Evolutionary conservation across 108 stramenopile genomes (phyloP).

Genomic region (Parietichytrium sp.): DNA sequence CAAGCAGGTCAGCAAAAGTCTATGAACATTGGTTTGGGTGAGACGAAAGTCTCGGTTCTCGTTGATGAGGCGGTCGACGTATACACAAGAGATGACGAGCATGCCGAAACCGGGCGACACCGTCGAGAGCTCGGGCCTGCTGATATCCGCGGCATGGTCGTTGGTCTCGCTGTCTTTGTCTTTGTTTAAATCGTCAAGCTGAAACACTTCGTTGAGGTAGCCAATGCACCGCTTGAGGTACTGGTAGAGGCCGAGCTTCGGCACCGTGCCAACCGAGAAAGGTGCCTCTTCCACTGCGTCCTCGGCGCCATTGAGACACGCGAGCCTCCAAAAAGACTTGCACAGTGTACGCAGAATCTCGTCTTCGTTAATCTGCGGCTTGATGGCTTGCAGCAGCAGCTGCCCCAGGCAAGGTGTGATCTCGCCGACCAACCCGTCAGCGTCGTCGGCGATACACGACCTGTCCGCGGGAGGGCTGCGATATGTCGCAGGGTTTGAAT

Average conservation of each 20-base stretch:
- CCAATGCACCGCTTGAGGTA: neutral
- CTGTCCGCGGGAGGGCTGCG: no score
- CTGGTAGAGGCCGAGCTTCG: slow-evolving; percentile 22
- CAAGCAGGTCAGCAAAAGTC: neutral
- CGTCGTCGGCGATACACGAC: no score
- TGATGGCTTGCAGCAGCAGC: no score
- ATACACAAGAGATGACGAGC: neutral
- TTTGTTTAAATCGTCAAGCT: no score
- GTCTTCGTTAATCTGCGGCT: neutral
- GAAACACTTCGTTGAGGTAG: slow-evolving; percentile 36
- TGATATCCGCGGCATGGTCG: neutral
- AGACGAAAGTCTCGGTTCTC: neutral
- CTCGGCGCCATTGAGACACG: neutral
- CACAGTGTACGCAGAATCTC: neutral
- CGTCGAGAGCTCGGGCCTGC: no score
- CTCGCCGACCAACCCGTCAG: no score
- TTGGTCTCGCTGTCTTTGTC: neutral
- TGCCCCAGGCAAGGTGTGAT: no score
- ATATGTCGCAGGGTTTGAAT: no score
- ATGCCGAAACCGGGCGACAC: slow-evolving; percentile 7
- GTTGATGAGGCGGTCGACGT: slow-evolving; percentile 9
- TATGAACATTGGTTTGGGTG: slow-evolving; percentile 21
- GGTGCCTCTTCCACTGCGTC: neutral
- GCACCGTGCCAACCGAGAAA: slow-evolving; percentile 33
- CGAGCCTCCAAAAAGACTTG: neutral